Evolutionary conservation across 352 stramenopile species (phyloP), one percentile per base, ranked within the genome.

Genomic region (Blastocystis sp.): DNA sequence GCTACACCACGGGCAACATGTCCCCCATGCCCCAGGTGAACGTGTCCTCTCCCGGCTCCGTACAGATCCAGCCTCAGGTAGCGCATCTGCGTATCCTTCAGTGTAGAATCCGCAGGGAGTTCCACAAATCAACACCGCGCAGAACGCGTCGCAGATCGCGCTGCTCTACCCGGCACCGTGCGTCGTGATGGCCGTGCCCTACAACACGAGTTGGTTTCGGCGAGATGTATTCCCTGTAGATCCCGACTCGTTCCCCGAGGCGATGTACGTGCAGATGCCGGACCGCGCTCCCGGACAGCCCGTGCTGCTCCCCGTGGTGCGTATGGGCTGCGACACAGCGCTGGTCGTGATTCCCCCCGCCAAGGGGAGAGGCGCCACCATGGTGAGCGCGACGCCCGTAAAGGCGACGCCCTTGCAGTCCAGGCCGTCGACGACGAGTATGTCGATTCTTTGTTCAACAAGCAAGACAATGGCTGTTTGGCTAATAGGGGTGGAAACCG

Each of bases 121-220:
- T 21, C 28, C 41, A 11, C 62, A 61, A 52, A 67, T 88, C 5
- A 66, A 64, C 21, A 77, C 78, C 40, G 43, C 59, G 41, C 67
- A 88, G 48, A 88, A 65, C n/a, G 78, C 67, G 23, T 88, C 64
- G 23, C 34, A 65, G 40, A 77, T 88, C 43, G 78, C 78, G 34
- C 38, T 88, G 19, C 41, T 88, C 4, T 88, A 88, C 52, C 78
- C 78, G 10, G 78, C 78, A 34, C 78, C 78, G 9, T 88, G 78
- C 48, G 78, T 88, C 23, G 78, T 88, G 17, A 88, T 88, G 78
- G 78, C 78, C 17, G 78, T 88, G 21, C 78, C 78, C 0, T 79
- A 88, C 48, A 76, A 79, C n/a, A 88, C 78, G 34, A 79, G 78
- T 88, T 28, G 2, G 17, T 2, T 56, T 23, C 10, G 17, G 19